A percentile compares a stretch with the other conserved stretches of the same genome.
These are phyloP conservation scores for Yarrowia yakushimensis DNA, from an alignment of 805 yeast genomes.

Conservation along the genomic window DNA sequence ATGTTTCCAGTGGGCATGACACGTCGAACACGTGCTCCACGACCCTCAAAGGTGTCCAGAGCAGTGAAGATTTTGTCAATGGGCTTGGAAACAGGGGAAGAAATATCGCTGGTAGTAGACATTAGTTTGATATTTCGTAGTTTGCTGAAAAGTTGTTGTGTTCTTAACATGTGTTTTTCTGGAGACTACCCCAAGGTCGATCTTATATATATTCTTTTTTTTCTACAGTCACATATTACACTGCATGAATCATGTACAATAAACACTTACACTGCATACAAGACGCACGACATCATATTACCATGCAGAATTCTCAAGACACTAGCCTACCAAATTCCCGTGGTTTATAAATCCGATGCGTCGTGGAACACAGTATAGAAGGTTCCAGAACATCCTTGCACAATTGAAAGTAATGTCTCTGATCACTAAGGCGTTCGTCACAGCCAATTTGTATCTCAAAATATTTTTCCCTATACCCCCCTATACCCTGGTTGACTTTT, in stretches of 20 bases:
- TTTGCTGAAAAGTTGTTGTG: neutral
- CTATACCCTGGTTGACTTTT: no score
- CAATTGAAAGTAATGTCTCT: no score
- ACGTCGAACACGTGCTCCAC: slow-evolving; percentile 79
- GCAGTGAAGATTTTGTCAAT: slow-evolving; percentile 44
- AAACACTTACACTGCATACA: neutral
- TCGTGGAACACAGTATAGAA: neutral
- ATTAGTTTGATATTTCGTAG: neutral
- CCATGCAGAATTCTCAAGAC: neutral
- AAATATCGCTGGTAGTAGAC: neutral
- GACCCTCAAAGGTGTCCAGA: slow-evolving; percentile 74
- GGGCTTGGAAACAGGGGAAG: neutral
- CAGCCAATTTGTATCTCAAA: no score
- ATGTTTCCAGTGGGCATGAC: slow-evolving; percentile 65
- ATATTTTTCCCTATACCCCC: no score
- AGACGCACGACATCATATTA: slow-evolving; percentile 1
- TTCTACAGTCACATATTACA: neutral
- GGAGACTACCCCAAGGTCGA: neutral
- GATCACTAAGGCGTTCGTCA: no score
- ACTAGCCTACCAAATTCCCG: neutral
- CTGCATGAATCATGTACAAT: neutral
- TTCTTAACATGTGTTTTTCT: neutral
- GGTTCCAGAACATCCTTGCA: no score
- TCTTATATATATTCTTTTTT: neutral
- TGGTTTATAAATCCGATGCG: neutral